Evolutionary conservation across 805 yeast species (phyloP), one percentile per base, ranked within the genome.

Genomic region (Candida corydali): DNA sequence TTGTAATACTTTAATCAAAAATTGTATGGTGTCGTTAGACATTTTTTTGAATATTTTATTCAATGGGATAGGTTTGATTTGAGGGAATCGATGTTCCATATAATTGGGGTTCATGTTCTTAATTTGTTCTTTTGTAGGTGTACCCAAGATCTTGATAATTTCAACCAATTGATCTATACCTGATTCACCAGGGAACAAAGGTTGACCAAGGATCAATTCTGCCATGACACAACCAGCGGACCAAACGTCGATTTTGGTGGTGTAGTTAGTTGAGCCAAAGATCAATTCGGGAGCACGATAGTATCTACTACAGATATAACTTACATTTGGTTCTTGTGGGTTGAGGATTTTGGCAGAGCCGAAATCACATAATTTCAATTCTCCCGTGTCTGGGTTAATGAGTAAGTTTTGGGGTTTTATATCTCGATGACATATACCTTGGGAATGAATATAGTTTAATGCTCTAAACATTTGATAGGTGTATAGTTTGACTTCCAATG

Each of bases 181-280:
- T 42, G 89, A 81, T 58, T 93, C 98, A 30, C 98, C 98, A 9
- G 98, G 98, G 65, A 93, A 93, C 46, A 93, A 69, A 10, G 98
- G 98, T 58, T 88, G 97, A 12, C 98, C 98, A 39, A 93, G 73
- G 45, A 89, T 78, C 52, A 93, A 69, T 64, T 93, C 98, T 4
- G 98, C 98, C 86, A 93, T 88, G 16, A 93, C 98, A 68, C 98
- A 93, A 15, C 96, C 96, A 10, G 95, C 87, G 10, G 96, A 86
- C 98, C 98, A 93, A 32, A 93, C 78, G 59, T 93, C 98, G 47
- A 93, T 93, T 60, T 91, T 89, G 20, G 97, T 88, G 6, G 98
- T 87, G 62, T 93, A 93, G 61, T 89, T 86, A 18, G 95, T 84
- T 10, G 98, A 95, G 14, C 98, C 98, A 67, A 93, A 93, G 42